These are phyloP conservation scores for Alternaria sp. DNA, from an alignment of 2,329 filamentous ascomycete species.

Conservation along the genomic window DNA sequence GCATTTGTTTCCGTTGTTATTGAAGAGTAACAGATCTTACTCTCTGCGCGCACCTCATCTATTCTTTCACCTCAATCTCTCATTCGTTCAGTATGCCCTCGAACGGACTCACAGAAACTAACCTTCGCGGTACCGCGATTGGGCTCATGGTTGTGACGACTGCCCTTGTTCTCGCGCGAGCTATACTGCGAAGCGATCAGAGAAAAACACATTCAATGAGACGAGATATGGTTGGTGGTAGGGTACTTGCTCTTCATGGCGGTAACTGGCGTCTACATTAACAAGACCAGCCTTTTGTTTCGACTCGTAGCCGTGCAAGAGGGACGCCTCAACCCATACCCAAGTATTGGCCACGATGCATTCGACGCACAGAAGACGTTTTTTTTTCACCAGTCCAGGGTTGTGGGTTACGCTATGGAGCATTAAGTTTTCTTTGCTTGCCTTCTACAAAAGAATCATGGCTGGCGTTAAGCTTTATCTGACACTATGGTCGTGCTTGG, in stretches of 20 bases:
- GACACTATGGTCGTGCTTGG: slow-evolving; percentile 50
- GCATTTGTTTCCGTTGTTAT: too few relatives aligned
- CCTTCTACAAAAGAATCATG: slow-evolving; percentile 52
- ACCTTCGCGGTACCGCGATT: neutral
- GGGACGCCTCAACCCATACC: slow-evolving; percentile 34
- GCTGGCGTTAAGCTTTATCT: slow-evolving; percentile 40
- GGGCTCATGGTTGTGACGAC: neutral
- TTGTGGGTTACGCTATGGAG: slow-evolving; percentile 53
- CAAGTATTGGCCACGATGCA: slow-evolving; percentile 40
- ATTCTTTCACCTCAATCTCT: neutral
- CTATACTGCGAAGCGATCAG: neutral
- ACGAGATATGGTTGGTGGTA: slow-evolving; percentile 7
- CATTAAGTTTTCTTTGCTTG: slow-evolving; percentile 52
- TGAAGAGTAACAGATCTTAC: too few relatives aligned
- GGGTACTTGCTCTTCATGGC: slow-evolving; percentile 37
- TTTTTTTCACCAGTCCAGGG: slow-evolving; percentile 51
- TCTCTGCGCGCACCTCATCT: neutral
- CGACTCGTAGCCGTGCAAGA: slow-evolving; percentile 35
- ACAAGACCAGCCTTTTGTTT: slow-evolving; percentile 44
- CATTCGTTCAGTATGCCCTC: neutral
- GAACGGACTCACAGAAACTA: neutral
- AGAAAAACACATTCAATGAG: neutral
- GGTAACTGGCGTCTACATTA: slow-evolving; percentile 44
- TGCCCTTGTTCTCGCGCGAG: neutral
- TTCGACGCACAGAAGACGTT: slow-evolving; percentile 48